Evolutionary conservation across 192 early-diverging fungal genomes (phyloP), one percentile per base, ranked within the genome.

Genomic region (Coemansia aciculifera): DNA sequence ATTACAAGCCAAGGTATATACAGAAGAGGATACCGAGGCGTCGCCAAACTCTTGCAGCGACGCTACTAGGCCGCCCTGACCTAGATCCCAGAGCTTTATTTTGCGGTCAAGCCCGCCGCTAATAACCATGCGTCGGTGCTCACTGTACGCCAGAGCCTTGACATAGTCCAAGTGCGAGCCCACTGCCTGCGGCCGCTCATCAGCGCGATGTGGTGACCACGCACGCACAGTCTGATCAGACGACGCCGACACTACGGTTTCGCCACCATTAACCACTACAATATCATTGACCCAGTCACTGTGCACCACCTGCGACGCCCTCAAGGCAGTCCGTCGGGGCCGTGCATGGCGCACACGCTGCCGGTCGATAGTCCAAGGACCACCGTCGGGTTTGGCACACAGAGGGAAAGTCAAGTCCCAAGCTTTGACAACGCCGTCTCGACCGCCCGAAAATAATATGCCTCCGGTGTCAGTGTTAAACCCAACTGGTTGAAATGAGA

Each of bases 221-320:
- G 90, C 89, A 27, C 87, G 80, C 84, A 99, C 86, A 19, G 95
- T 93, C 64, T 94, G 87, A 71, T 99, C 97, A 6, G 92, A 92
- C 9, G 95, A 98, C n/a, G 91, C 93, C 17, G 93, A 90, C 0
- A 97, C 79, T 3, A 95, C 93, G 85, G 76, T 70, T 24, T 56
- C 49, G 17, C 66, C 62, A 24, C 38, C 64, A 38, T 71, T 79
- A 24, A 71, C 67, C 23, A 65, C 74, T 9, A 72, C 87, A 49
- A 99, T 86, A 63, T 97, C 97, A 75, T 98, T 99, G 7, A 99
- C 90, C 97, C 97, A 99, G 78, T 98, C 95, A 7, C 89, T 91
- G 68, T 99, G 97, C 57, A 92, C 86, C 69, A 92, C 86, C 61
- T 85, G 91, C 29, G 87, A 88, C 17, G 84, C 85, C 12, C 88